Percentiles rank a stretch among this genome's conserved stretches.
These are phyloP conservation scores for Blastomyces silverae DNA, from an alignment of 2,329 filamentous ascomycete species.

Conservation along the genomic window DNA sequence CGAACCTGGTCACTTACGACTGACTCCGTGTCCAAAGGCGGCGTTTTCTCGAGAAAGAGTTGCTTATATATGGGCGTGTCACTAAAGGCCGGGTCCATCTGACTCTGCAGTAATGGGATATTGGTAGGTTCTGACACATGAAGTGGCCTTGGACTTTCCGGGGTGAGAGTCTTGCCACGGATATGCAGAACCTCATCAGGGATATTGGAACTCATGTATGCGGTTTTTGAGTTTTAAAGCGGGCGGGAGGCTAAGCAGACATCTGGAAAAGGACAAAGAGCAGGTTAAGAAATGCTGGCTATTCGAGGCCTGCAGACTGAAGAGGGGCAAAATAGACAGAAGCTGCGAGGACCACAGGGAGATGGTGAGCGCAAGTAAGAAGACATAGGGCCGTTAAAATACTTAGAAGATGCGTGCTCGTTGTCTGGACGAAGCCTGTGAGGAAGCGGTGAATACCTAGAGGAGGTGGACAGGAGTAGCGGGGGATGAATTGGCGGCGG, in stretches of 20 bases:
- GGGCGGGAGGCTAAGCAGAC: not conserved
- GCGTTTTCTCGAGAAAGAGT: conserved; percentile 26
- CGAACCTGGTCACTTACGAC: conserved; percentile 13
- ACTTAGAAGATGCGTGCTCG: not conserved
- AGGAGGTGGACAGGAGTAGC: not conserved
- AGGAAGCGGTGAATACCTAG: not conserved
- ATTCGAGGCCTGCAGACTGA: conserved; percentile 7
- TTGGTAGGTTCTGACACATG: conserved; percentile 61
- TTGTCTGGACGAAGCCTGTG: not conserved
- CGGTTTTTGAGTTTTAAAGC: conserved; percentile 13
- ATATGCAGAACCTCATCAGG: conserved; percentile 50
- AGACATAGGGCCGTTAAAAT: conserved; percentile 19
- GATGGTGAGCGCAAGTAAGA: conserved; percentile 7
- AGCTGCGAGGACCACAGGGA: conserved; percentile 4
- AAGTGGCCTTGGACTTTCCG: conserved; percentile 63
- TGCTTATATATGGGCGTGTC: conserved; percentile 56
- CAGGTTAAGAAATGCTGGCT: conserved; percentile 7
- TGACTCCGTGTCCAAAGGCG: conserved; percentile 18
- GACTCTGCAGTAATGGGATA: conserved; percentile 62
- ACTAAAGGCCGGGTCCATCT: conserved; percentile 66
- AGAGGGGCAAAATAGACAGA: conserved; percentile 1
- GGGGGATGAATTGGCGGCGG: not conserved
- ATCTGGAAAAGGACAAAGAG: not conserved
- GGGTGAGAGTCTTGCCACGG: conserved; percentile 59
- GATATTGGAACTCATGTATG: conserved; percentile 51